Evolutionary conservation across 2,329 filamentous ascomycete genomes (phyloP), one percentile per base, ranked within the genome.

Genomic region (Onygena corvina): DNA sequence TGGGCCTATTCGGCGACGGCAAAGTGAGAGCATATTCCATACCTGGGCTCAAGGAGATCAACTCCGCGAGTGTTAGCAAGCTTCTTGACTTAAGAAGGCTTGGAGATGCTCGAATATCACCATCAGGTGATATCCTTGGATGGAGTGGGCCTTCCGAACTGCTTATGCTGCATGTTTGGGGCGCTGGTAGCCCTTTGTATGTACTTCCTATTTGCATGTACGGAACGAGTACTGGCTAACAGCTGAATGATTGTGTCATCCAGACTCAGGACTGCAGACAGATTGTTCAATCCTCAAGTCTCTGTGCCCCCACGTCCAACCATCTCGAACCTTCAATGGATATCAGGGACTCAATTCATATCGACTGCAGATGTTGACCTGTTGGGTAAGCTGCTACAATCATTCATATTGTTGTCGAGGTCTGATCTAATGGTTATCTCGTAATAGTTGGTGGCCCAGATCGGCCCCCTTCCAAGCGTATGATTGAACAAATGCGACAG

Each of bases 291-390:
- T 61, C 81, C 85, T 0, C 74, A 84, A 51, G 76, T 86, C 0
- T 62, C 76, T 12, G 76, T 84, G 18, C 90, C 89, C 1, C 76
- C 86, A 9, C 80, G 92, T 1, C 92, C 92, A 1, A 94, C 88
- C 0, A 98, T 98, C 52, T 93, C 86, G 16, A 94, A 93, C 59
- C 68, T 98, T 31, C 88, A 96, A 67, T 98, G 92, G 92, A 87
- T 98, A 47, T 84, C 88, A 0, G 92, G 92, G 3, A 96, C 90
- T 1, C 90, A 95, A 65, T 84, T 93, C 58, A 77, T 98, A 40
- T 87, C 86, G 1, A 83, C 86, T 0, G 75, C 81, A 1, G 92
- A 98, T 59, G 80, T 98, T 60, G 92, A 96, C 60, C 68, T 94
- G 1, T 72, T 98, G 1, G 92, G 72, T 73, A 64, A 57, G 67